Evolutionary conservation across 495 filamentous ascomycete species (phyloP).

Genomic region (Xylaria palmicola): DNA sequence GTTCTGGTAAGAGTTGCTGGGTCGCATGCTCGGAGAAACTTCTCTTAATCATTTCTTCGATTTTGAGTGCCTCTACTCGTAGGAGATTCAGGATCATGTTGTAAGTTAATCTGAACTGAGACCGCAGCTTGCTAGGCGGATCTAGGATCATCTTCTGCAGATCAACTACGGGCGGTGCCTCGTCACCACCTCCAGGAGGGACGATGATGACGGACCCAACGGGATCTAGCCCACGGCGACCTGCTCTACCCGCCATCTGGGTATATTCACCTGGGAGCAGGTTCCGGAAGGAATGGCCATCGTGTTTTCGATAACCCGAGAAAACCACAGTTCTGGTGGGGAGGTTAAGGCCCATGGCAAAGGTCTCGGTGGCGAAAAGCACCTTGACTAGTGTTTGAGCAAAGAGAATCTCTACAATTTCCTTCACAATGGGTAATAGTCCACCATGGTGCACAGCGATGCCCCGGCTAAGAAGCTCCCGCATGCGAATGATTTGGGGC

Average conservation of each 20-base stretch:
- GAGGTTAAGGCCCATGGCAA: constrained; percentile 96
- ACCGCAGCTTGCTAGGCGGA: constrained; percentile 89
- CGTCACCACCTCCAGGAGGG: constrained; percentile 70
- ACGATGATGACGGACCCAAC: constrained; percentile 95
- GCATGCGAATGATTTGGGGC: constrained; percentile 84
- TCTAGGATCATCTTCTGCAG: constrained; percentile 93
- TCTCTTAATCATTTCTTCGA: constrained; percentile 99
- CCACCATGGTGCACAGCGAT: constrained; percentile 97
- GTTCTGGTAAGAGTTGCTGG: constrained; percentile 88
- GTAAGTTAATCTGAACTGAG: constrained; percentile 95
- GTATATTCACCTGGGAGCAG: constrained; percentile 95
- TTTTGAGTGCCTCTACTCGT: constrained; percentile 93
- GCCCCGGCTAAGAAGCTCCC: constrained; percentile 82
- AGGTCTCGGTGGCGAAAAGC: constrained; percentile 95
- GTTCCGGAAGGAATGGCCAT: constrained; percentile 87
- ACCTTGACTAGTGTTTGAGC: constrained; percentile 93
- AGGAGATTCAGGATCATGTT: constrained; percentile 98
- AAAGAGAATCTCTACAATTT: constrained; percentile 95
- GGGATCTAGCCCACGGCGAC: constrained; percentile 85
- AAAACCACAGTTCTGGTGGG: constrained; percentile 97
- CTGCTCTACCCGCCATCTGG: constrained; percentile 96
- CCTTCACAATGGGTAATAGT: constrained; percentile 93
- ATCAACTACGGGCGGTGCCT: constrained; percentile 80
- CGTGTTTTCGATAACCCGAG: constrained; percentile 94
- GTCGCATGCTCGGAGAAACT: constrained; percentile 99